Evolutionary conservation across 345 rosid species (phyloP).

Genomic region (Hevea brasiliensis): DNA sequence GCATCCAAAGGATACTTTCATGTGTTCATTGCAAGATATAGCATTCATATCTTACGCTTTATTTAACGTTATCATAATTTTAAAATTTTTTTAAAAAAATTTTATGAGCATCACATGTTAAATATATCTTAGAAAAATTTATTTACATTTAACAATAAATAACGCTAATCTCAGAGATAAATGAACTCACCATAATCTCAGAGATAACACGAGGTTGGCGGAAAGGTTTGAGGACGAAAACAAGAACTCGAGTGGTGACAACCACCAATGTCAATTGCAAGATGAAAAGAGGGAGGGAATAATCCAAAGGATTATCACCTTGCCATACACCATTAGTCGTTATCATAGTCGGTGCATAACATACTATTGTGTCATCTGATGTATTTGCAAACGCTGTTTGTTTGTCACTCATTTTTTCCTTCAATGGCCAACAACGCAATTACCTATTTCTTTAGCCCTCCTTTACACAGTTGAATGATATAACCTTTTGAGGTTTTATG

Average conservation of each 20-base stretch:
- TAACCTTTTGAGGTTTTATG: too few species aligned
- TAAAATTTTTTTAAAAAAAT: too few species aligned
- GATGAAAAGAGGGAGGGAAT: conserved; percentile 88
- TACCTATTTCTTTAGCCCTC: not conserved
- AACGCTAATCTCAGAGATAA: too few species aligned
- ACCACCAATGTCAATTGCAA: conserved; percentile 77
- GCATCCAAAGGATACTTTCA: too few species aligned
- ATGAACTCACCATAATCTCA: conserved; percentile 66
- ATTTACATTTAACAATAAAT: too few species aligned
- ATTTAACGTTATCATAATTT: too few species aligned
- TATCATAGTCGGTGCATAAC: conserved; percentile 88
- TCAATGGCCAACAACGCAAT: not conserved
- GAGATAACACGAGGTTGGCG: conserved; percentile 92
- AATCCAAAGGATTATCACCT: conserved; percentile 93
- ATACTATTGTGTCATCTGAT: conserved; percentile 50
- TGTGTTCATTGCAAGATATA: too few species aligned
- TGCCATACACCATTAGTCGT: conserved; percentile 97
- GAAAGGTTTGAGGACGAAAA: conserved; percentile 70
- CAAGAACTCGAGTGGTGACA: conserved; percentile 63
- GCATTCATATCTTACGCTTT: too few species aligned
- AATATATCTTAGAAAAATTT: too few species aligned
- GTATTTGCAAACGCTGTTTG: not conserved
- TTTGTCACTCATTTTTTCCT: conserved; percentile 5
- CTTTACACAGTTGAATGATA: too few species aligned
- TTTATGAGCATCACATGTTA: too few species aligned